Base-by-base conservation (phyloP, 2,329 filamentous ascomycete genomes). In the Monilinia aucupariae region DNA sequence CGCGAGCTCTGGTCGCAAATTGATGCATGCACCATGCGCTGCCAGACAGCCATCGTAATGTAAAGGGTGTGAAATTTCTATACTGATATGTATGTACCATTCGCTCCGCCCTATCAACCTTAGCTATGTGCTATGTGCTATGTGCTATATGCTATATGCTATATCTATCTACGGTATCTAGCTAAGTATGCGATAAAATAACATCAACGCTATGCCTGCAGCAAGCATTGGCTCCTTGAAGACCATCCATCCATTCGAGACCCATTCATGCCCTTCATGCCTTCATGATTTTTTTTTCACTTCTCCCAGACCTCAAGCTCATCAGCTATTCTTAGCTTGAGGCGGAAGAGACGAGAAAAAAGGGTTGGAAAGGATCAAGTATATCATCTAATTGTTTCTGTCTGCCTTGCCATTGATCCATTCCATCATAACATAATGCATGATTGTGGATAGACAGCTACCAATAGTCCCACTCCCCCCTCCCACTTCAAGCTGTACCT, bases 341-440 rank as follows among this genome's bases (percentile, higher is more conserved):
- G 41, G 27, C 17, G 15, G 39, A 45, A 22, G 7, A 22, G 22
- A 25, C 13, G 13, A n/a, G 7, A 30, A 43, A 59, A 43, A 37
- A 49, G 55, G 56, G 41, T 37, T 50, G 34, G 37, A 47, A 56
- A 41, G 56, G 43, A 49, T 56, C 51, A 62, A 56, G 60, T 56
- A 62, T 56, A 62, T 56, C 59, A 62, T 62, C 49, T 61, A 61
- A 51, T 37, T 54, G 20, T 45, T 34, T 20, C 32, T 62, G 53
- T 47, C 53, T 49, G 47, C 15, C 22, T 34, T 55, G 25, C n/a
- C 27, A 47, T 32, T 43, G 43, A 22, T 30, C 52, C 49, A 37
- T 48, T 53, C 34, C 27, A 55, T 55, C 32, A 27, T 41, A 25
- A 49, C 25, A 20, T 41, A 27, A 49, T 27, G 15, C 51, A 60